Evolutionary conservation across 176 grass and related monocot genomes (phyloP).

Genomic region (Juncus effusus): DNA sequence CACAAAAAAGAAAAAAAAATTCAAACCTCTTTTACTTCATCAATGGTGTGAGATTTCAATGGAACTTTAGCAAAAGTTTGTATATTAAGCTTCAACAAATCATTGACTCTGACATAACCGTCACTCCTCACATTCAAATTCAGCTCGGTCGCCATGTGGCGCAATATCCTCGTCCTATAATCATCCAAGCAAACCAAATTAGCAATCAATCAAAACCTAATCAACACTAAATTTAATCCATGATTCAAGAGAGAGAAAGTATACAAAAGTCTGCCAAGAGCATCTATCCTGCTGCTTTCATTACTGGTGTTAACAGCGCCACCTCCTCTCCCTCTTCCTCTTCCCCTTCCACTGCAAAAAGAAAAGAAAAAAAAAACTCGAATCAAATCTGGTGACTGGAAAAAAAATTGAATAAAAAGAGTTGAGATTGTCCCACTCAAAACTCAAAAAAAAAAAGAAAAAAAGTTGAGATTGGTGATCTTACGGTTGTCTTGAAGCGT

Average conservation of each 20-base stretch:
- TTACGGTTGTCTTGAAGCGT: constrained; percentile 18
- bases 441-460: background rate
- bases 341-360: constrained; percentile 33
- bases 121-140: constrained; percentile 64
- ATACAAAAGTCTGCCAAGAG: constrained; percentile 73
- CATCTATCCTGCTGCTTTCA: constrained; percentile 44
- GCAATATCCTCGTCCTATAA: constrained; percentile 62
- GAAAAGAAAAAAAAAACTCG: constrained; percentile 6
- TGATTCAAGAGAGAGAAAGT: background rate
- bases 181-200: background rate
- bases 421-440: too few species aligned
- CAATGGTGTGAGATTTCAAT: constrained; percentile 66
- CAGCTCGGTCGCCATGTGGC: constrained; percentile 87
- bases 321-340: constrained; percentile 17
- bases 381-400: background rate
- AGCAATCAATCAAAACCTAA: background rate
- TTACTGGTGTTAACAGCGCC: constrained; percentile 6
- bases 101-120: constrained; percentile 61
- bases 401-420: background rate
- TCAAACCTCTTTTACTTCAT: constrained; percentile 71
- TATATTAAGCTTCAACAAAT: constrained; percentile 60
- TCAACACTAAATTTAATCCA: background rate
- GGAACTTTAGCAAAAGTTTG: constrained; percentile 63
- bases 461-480: background rate
- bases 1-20: background rate